phyloP scores from a whole-genome alignment of 1,284 basidiomycete species.

The Rhizopogon parksii region DNA sequence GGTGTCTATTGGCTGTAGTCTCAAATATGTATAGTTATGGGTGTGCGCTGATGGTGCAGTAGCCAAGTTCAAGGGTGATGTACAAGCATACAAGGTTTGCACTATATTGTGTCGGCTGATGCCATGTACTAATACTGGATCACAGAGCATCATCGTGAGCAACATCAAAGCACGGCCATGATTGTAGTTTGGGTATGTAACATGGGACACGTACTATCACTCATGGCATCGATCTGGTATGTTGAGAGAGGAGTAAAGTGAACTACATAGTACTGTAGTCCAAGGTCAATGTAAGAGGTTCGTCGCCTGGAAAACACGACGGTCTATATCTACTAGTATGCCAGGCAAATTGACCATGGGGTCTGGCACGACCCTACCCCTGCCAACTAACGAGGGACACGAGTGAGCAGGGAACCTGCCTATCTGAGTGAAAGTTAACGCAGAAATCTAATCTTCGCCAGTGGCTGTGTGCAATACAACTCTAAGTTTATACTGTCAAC shows the following conservation, averaged over 20 bases:
- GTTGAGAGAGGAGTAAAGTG: too few relatives aligned
- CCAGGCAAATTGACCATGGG: too few relatives aligned
- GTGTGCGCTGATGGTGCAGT: constrained; percentile 87
- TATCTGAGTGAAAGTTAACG: too few relatives aligned
- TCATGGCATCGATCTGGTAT: neutral
- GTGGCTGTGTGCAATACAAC: neutral
- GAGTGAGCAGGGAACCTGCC: too few relatives aligned
- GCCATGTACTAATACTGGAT: constrained; percentile 9
- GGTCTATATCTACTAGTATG: too few relatives aligned
- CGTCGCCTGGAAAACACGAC: too few relatives aligned
- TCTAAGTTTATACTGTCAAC: too few relatives aligned
- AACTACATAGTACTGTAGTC: too few relatives aligned
- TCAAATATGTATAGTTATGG: constrained; percentile 56
- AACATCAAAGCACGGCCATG: constrained; percentile 65
- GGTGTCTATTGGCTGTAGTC: neutral
- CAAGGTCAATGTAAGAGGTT: too few relatives aligned
- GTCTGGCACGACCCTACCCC: too few relatives aligned
- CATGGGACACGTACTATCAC: neutral
- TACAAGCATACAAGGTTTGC: constrained; percentile 84
- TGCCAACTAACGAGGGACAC: too few relatives aligned
- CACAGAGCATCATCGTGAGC: constrained; percentile 70
- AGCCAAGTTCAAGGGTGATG: constrained; percentile 83
- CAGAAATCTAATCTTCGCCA: too few relatives aligned
- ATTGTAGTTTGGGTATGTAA: neutral
- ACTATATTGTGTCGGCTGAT: neutral